A percentile compares a stretch with the other conserved stretches of the same genome.
Conservation (phyloP, 148 eudicot genomes). For the Oxyria digyna region DNA sequence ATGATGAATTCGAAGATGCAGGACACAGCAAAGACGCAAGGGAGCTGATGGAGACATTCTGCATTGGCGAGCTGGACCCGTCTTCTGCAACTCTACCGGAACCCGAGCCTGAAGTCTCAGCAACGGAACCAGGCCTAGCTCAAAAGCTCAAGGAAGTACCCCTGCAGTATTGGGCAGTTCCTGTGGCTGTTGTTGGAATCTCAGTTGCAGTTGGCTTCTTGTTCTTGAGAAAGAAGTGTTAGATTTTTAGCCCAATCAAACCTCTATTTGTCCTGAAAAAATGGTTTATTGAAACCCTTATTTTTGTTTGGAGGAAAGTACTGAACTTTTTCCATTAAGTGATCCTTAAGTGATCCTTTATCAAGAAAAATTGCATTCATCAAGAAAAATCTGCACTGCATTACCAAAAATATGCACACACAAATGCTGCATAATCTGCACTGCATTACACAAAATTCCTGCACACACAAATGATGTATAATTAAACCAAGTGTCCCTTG, state of each 20-base stretch:
- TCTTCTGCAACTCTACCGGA: conserved; percentile 37
- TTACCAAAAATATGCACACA: too few species aligned
- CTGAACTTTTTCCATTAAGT: neutral
- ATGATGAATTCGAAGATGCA: conserved; percentile 94
- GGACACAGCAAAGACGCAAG: conserved; percentile 79
- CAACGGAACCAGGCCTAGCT: conserved; percentile 21
- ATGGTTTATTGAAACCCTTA: neutral
- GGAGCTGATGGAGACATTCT: conserved; percentile 57
- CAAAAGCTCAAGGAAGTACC: conserved; percentile 37
- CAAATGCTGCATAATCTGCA: too few species aligned
- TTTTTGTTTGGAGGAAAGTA: neutral
- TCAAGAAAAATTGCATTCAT: too few species aligned
- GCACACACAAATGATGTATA: too few species aligned
- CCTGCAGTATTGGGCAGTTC: conserved; percentile 56
- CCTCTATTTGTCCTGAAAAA: neutral
- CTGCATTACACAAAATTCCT: too few species aligned
- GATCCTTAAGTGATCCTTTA: too few species aligned
- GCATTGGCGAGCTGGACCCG: conserved; percentile 75
- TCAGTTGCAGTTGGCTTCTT: conserved; percentile 46
- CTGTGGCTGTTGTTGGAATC: conserved; percentile 39
- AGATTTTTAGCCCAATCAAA: too few species aligned
- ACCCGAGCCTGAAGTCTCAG: conserved; percentile 29
- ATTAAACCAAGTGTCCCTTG: too few species aligned
- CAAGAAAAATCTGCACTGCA: too few species aligned
- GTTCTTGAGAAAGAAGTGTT: conserved; percentile 48